Evolutionary conservation across 306 rosid genomes (phyloP).

Genomic region (Lagenaria siceraria): DNA sequence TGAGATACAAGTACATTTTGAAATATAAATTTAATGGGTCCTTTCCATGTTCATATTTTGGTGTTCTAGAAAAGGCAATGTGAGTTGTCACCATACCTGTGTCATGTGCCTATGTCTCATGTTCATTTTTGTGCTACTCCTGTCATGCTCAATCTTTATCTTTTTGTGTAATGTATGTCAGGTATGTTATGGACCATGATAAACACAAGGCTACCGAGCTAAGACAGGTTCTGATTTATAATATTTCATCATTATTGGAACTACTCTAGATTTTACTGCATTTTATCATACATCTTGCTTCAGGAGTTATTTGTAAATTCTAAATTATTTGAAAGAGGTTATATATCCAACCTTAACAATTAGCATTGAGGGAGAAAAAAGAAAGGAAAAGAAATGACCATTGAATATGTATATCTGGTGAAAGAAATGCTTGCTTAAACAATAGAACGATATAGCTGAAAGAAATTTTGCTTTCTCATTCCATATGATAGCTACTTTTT

Average conservation of each 20-base stretch:
- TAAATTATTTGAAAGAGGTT: neutral
- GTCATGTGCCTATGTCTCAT: neutral
- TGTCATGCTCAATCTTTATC: neutral
- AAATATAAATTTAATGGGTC: neutral
- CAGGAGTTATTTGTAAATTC: neutral
- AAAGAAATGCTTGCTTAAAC: neutral
- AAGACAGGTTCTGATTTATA: constrained; percentile 57
- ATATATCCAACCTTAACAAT: neutral
- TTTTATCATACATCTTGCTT: neutral
- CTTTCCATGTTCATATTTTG: neutral
- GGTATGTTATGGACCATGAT: constrained; percentile 89
- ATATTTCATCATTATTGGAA: neutral
- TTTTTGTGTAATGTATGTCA: constrained; percentile 13
- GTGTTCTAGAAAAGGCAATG: neutral
- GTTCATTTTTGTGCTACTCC: neutral
- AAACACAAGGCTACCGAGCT: constrained; percentile 58
- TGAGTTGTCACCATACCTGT: neutral
- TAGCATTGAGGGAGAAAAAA: neutral
- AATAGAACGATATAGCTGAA: neutral
- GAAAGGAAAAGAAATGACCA: neutral
- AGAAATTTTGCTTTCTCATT: neutral
- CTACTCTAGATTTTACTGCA: neutral
- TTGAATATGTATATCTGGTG: no score
- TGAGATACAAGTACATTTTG: neutral
- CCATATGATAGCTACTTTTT: neutral